Evolutionary conservation across 2,329 filamentous ascomycete species (phyloP).

Genomic region (Penicillium capsulatum): DNA sequence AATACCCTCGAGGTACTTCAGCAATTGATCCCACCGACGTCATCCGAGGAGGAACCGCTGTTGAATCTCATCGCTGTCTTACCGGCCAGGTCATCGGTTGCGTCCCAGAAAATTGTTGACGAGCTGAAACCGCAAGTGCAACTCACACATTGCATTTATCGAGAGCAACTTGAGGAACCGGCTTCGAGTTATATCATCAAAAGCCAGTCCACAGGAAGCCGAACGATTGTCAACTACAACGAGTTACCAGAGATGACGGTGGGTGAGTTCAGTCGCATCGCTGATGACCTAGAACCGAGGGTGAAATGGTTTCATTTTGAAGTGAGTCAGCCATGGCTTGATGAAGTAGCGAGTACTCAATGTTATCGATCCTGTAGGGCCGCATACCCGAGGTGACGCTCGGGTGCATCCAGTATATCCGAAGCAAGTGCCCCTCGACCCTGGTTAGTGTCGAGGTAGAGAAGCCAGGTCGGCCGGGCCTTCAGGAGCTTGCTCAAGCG

Average conservation of each 20-base stretch:
- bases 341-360: too few relatives aligned
- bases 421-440: constrained; percentile 42
- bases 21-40: constrained; percentile 49
- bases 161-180: constrained; percentile 51
- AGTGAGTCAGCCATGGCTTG: constrained; percentile 39
- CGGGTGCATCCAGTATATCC: constrained; percentile 56
- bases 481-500: constrained; percentile 56
- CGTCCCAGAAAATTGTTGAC: constrained; percentile 49
- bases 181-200: constrained; percentile 68
- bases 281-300: constrained; percentile 35
- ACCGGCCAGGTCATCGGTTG: constrained; percentile 51
- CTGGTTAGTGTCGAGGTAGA: constrained; percentile 68
- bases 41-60: constrained; percentile 9
- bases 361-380: constrained; percentile 48
- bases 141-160: constrained; percentile 57
- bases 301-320: constrained; percentile 68
- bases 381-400: constrained; percentile 60
- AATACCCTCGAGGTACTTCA: constrained; percentile 68
- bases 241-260: constrained; percentile 63
- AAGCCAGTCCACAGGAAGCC: constrained; percentile 54
- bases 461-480: constrained; percentile 60
- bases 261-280: constrained; percentile 54
- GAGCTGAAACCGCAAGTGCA: constrained; percentile 53
- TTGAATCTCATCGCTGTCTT: constrained; percentile 47
- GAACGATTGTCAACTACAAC: constrained; percentile 69